Evolutionary conservation across 2,329 filamentous ascomycete species (phyloP), one percentile per base, ranked within the genome.

Genomic region (Aureobasidium sp.): DNA sequence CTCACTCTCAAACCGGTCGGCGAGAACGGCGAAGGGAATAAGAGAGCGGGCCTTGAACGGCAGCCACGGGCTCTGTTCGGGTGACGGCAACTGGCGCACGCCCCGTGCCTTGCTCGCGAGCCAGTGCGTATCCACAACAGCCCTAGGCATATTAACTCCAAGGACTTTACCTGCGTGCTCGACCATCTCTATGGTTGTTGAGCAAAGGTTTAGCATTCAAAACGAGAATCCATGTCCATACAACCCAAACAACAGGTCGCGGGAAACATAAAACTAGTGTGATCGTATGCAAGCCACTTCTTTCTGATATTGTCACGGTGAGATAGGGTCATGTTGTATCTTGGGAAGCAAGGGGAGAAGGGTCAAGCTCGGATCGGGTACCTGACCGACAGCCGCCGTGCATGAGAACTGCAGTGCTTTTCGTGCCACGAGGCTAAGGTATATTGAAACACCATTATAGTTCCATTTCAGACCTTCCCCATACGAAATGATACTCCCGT

Each of bases 371-470:
- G 35, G 35, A n/a, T 31, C 39, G 39, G 52, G 52, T 44, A 24
- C 52, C 27, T 44, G 39, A 54, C 35, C 50, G 50, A 56, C 39
- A 56, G 52, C 52, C 52, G 52, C 52, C 39, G n/a, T 56, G 52
- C 52, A 56, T 56, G 39, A 56, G 27, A 29, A 9, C 11, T 56
- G 52, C 52, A 56, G 22, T 19, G 8, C 33, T 54, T 31, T 31
- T 29, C 27, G 52, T 54, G 52, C 52, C 52, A 54, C 52, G 52
- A 44, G 37, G 37, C 49, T 40, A 44, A 44, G 33, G 39, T 44
- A 56, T 40, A 56, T 56, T 56, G 19, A 40, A 22, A 29, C 9
- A 40, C 33, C 15, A 19, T 40, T 17, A 12, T 31, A 40, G 33
- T 15, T 5, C 29, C 52, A 44, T 15, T 39, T 17, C 22, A 19